Conservation (phyloP, 2,329 filamentous ascomycete genomes). For the Cryphonectria naterciae region DNA sequence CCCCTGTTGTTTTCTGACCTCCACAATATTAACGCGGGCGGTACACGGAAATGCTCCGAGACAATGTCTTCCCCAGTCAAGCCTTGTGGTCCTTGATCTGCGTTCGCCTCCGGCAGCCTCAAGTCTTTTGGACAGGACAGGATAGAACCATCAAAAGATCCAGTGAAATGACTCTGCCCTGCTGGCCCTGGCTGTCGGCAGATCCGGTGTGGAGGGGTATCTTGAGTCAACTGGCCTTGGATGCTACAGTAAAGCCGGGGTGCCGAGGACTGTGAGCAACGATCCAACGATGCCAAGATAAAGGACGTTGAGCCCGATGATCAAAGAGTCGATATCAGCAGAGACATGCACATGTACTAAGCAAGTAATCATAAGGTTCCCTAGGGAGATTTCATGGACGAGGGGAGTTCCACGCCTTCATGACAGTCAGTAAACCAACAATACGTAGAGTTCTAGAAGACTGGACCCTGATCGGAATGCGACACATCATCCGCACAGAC, state of each 20-base stretch:
- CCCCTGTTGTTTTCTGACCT: background rate
- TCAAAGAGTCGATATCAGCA: background rate
- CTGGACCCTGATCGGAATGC: background rate
- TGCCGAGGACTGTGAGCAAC: background rate
- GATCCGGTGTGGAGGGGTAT: too few species aligned
- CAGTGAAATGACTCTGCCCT: background rate
- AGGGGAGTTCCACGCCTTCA: background rate
- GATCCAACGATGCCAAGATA: background rate
- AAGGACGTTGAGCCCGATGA: background rate
- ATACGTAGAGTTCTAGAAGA: background rate
- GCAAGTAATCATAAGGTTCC: background rate
- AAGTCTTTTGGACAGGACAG: background rate
- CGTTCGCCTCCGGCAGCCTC: background rate
- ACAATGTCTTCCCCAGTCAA: background rate
- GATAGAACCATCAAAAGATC: background rate
- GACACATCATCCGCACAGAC: background rate
- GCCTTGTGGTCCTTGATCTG: background rate
- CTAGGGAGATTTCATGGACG: background rate
- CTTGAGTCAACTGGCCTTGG: background rate
- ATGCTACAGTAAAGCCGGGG: background rate
- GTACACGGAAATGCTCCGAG: background rate
- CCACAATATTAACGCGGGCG: background rate
- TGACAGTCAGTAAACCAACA: background rate
- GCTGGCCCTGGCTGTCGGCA: background rate
- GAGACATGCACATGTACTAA: background rate